These are phyloP conservation scores for Roridomyces roridus DNA, from an alignment of 768 basidiomycete genomes.

Conservation along the genomic window DNA sequence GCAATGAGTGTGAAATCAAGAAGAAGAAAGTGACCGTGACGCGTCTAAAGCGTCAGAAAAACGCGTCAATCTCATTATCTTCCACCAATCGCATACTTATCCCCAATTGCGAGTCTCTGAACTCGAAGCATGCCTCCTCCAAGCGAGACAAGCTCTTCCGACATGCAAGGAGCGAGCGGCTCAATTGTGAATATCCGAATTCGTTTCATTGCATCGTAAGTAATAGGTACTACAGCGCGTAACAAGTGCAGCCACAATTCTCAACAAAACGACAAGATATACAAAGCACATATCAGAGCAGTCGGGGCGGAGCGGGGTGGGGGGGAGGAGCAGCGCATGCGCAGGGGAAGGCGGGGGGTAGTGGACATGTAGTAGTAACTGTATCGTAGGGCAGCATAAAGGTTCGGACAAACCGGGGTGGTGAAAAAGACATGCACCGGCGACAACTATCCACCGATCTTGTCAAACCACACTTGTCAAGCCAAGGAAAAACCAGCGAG, in stretches of 20 bases:
- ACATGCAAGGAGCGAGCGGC: too few relatives aligned
- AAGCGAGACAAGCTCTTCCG: too few relatives aligned
- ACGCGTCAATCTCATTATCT: too few relatives aligned
- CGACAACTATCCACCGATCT: not conserved
- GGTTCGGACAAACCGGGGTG: not conserved
- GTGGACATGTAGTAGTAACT: not conserved
- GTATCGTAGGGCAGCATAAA: not conserved
- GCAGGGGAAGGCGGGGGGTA: conserved; percentile 3
- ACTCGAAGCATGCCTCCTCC: too few relatives aligned
- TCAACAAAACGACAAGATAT: conserved; percentile 30
- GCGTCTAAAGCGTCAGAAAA: too few relatives aligned
- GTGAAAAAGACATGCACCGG: not conserved
- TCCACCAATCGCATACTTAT: too few relatives aligned
- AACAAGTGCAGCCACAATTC: conserved; percentile 42
- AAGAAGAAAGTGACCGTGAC: too few relatives aligned
- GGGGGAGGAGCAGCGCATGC: not conserved
- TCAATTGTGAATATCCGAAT: not conserved
- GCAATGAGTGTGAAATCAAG: too few relatives aligned
- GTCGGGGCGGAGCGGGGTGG: not conserved
- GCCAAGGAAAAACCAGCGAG: not conserved
- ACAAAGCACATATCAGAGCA: not conserved
- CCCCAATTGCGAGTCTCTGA: too few relatives aligned
- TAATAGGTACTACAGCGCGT: conserved; percentile 44
- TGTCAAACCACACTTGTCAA: not conserved
- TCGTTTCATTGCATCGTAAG: conserved; percentile 46